Conservation (phyloP, 768 basidiomycete genomes). For the Amanita pseudoporphyria region DNA sequence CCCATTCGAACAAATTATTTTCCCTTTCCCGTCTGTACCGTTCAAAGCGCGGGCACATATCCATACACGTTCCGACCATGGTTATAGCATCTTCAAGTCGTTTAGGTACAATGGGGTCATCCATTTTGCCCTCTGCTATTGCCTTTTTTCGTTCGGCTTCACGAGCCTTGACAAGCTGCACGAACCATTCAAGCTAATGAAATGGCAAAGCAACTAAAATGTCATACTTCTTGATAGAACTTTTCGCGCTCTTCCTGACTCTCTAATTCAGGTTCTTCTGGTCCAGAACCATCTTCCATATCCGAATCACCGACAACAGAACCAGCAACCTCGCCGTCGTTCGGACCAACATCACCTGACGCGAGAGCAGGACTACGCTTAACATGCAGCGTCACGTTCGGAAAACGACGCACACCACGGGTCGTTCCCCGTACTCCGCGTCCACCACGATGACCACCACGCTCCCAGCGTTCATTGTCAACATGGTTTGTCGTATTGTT, state of each 20-base stretch:
- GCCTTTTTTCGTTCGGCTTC: slow-evolving; percentile 63
- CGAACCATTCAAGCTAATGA: slow-evolving; percentile 8
- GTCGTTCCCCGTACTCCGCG: slow-evolving; percentile 27
- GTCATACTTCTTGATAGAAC: slow-evolving; percentile 64
- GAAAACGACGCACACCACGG: slow-evolving; percentile 31
- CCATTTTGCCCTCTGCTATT: slow-evolving; percentile 80
- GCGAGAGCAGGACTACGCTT: not conserved
- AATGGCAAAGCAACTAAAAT: slow-evolving; percentile 8
- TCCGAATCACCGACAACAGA: slow-evolving; percentile 18
- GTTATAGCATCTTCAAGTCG: slow-evolving; percentile 84
- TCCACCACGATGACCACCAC: slow-evolving; percentile 46
- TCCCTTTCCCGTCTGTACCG: slow-evolving; percentile 84
- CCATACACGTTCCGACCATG: slow-evolving; percentile 85
- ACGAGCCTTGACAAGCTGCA: slow-evolving; percentile 62
- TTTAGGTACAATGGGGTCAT: slow-evolving; percentile 72
- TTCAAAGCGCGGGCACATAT: slow-evolving; percentile 95
- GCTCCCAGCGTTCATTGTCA: slow-evolving; percentile 53
- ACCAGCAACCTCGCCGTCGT: slow-evolving; percentile 14
- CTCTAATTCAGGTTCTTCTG: slow-evolving; percentile 45
- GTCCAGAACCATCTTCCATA: slow-evolving; percentile 14
- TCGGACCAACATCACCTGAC: not conserved
- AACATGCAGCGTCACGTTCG: slow-evolving; percentile 30
- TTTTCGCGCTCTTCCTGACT: slow-evolving; percentile 54
- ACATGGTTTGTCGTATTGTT: slow-evolving; percentile 25
- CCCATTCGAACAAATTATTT: slow-evolving; percentile 80